These are phyloP conservation scores for Spongispora temasekensis DNA, from an alignment of 1,284 basidiomycete genomes.

Conservation along the genomic window DNA sequence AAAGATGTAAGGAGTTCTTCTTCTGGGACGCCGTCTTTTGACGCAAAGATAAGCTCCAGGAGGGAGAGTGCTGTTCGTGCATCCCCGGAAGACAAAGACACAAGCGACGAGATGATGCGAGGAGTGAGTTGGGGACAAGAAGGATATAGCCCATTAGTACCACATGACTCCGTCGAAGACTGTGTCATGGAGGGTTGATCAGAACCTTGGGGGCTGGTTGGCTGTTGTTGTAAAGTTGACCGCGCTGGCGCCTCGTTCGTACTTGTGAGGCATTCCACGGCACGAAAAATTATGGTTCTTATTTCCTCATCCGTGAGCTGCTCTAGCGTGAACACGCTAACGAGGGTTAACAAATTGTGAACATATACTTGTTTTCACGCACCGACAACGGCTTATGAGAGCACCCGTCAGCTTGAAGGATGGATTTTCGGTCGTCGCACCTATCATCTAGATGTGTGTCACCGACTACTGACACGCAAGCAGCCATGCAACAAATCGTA, in stretches of 20 bases:
- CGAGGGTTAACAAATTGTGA: slow-evolving; percentile 12
- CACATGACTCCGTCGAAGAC: slow-evolving; percentile 18
- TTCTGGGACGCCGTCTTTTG: slow-evolving; percentile 42
- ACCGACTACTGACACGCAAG: slow-evolving; percentile 9
- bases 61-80: slow-evolving; percentile 70
- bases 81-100: slow-evolving; percentile 65
- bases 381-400: slow-evolving; percentile 81
- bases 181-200: slow-evolving; percentile 15
- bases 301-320: slow-evolving; percentile 63
- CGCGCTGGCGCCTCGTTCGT: background rate
- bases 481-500: background rate
- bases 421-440: slow-evolving; percentile 92
- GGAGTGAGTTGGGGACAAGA: slow-evolving; percentile 48
- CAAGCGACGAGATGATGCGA: slow-evolving; percentile 51
- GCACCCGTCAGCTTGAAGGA: slow-evolving; percentile 84
- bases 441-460: slow-evolving; percentile 58
- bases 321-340: slow-evolving; percentile 65
- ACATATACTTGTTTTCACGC: slow-evolving; percentile 27
- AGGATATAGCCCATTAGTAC: slow-evolving; percentile 22
- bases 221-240: slow-evolving; percentile 4
- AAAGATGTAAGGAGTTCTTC: slow-evolving; percentile 49
- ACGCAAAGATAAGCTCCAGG: slow-evolving; percentile 59
- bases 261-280: slow-evolving; percentile 44
- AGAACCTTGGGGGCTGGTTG: slow-evolving; percentile 14
- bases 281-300: slow-evolving; percentile 50